Base-by-base conservation (phyloP, 2,329 filamentous ascomycete genomes). In the Nemania diffusa region DNA sequence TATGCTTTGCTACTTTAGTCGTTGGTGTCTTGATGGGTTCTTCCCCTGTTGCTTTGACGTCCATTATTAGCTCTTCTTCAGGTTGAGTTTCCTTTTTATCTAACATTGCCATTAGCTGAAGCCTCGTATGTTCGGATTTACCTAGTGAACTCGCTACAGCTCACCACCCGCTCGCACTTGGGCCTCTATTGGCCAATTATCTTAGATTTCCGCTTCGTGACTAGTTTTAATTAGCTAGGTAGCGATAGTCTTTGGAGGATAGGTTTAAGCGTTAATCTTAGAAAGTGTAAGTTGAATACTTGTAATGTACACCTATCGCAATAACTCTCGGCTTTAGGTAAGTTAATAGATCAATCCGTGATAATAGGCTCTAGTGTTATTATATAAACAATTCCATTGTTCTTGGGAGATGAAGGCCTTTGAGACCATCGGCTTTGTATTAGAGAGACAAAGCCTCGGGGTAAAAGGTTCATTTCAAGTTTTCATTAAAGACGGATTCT, bases 381-480 rank as follows among this genome's bases (percentile, higher is more conserved):
- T 63, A 63, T 60, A 60, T 26, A 3, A 27, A 52, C 17, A 15
- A 56, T 26, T 24, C 50, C 34, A 63, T 69, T 69, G 58, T 69
- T 57, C 13, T 32, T 11, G 7, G n/a, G 5, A 42, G 26, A 20
- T 52, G 5, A 62, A 60, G 15, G 52, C 55, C 52, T 55, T 59
- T 32, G 42, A 51, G 15, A 37, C 26, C 5, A 6, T 40, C 51
- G 7, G 5, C 48, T 56, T 62, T 62, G 42, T 64, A 22, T 15
- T 15, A 40, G 34, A 40, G 3, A 40, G 8, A 15, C 9, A 40
- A 5, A n/a, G 40, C n/a, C n/a, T 44, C 15, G 7, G 40, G 15
- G 40, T n/a, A 13, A 20, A 44, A n/a, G 5, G 40, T 9, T 32
- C 29, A 32, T 32, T 32, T n/a, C n/a, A n/a, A n/a, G 29, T 32